Evolutionary conservation across 331 rosid genomes (phyloP), one percentile per base, ranked within the genome.

Genomic region (Stylosanthes scabra): DNA sequence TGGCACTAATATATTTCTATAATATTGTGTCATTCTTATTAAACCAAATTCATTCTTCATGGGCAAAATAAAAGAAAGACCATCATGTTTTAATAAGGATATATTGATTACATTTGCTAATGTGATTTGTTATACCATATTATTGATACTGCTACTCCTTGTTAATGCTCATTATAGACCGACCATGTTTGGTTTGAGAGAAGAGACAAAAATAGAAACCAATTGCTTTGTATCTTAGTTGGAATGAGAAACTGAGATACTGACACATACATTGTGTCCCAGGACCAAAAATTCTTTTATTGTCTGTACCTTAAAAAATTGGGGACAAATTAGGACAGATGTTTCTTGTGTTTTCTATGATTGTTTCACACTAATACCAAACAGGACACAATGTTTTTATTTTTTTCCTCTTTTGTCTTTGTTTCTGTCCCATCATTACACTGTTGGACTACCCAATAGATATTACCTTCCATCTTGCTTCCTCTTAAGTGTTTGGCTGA

Each of bases 401-500:
- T 20, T 20, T 20, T 20, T 20, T 20, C 25, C 25, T 20, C 37
- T 5, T 31, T 31, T 31, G 3, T 31, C 37, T 31, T 31, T 31
- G 37, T 31, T 3, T 31, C 37, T 31, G 37, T 31, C 37, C 5
- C 5, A 5, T 31, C 37, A 31, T 31, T 31, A 31, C 37, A 31
- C 1, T 31, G 5, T 31, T 31, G 37, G 37, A 31, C 5, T 31
- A 31, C 5, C 29, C 31, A 14, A 63, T 25, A 31, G 45, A 5
- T 61, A 47, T 11, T 46, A 55, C 15, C 75, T 50, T 56, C 15
- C 58, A 51, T 65, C 47, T 11, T 11, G 52, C 69, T 34, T 68
- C 46, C 27, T 59, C 5, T 72, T 50, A 61, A 42, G 40, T 29
- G 41, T 37, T 65, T 73, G 55, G 34, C 70, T 80, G 40, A 81